phyloP scores from a whole-genome alignment of 2,329 filamentous ascomycete genomes.

The Aspergillus cejpii region DNA sequence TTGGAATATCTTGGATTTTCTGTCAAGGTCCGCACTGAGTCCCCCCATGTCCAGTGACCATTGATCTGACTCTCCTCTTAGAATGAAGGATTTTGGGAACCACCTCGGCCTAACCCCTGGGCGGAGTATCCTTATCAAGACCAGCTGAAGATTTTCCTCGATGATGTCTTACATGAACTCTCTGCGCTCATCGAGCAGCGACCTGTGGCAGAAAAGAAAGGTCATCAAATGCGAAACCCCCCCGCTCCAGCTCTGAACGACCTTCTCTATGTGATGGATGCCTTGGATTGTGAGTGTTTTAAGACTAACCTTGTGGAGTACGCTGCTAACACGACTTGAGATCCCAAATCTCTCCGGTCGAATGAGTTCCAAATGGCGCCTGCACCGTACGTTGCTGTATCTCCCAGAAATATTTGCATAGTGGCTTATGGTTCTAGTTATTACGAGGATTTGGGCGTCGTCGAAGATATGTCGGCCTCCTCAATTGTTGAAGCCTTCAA shows the following conservation, averaged over 20 bases:
- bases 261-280: conserved; percentile 35
- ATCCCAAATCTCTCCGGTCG: conserved; percentile 24
- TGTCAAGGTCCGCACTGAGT: conserved; percentile 35
- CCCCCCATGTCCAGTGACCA: not conserved
- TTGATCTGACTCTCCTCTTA: conserved; percentile 12
- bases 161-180: conserved; percentile 56
- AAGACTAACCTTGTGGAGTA: too few relatives aligned
- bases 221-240: conserved; percentile 25
- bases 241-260: conserved; percentile 34
- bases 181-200: conserved; percentile 45
- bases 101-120: conserved; percentile 34
- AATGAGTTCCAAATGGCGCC: conserved; percentile 28
- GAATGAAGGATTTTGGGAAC: conserved; percentile 40
- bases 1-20: conserved; percentile 55
- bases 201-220: conserved; percentile 36
- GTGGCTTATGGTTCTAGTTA: conserved; percentile 31
- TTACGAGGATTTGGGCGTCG: conserved; percentile 57
- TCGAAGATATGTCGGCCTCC: conserved; percentile 56
- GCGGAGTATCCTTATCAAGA: conserved; percentile 37
- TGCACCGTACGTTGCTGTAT: conserved; percentile 26
- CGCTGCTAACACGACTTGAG: conserved; percentile 19
- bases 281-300: conserved; percentile 28
- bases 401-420: too few relatives aligned
- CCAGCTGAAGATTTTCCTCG: conserved; percentile 44
- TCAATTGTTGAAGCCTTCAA: conserved; percentile 59